Percentiles rank a stretch among this genome's conserved stretches.
These are phyloP conservation scores for Hydrangea macrophylla DNA, from an alignment of 148 eudicot species.

Conservation along the genomic window DNA sequence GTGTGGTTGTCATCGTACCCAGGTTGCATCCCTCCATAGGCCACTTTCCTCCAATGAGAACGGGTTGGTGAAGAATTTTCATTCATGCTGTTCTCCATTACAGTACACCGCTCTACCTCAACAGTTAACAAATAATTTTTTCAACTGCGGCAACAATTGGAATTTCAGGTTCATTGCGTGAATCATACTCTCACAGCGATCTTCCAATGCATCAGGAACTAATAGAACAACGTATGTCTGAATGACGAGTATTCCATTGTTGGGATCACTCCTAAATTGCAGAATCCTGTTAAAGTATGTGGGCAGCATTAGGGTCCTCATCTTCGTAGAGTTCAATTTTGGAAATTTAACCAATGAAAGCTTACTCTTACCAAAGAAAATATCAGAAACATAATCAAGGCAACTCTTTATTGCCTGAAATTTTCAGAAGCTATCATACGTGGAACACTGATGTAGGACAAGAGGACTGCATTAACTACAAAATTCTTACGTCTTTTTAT, in stretches of 20 bases:
- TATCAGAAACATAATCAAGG: not conserved
- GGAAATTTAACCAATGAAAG: not conserved
- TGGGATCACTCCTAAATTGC: not conserved
- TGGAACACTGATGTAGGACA: no score
- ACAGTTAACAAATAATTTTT: not conserved
- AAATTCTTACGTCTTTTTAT: no score
- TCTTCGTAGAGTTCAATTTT: not conserved
- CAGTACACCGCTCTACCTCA: not conserved
- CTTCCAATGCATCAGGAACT: not conserved
- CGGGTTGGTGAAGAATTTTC: conserved; percentile 20
- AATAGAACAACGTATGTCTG: not conserved
- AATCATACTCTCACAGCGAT: not conserved
- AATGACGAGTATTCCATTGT: not conserved
- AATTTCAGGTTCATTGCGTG: not conserved
- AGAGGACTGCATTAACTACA: no score
- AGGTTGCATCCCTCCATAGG: conserved; percentile 96
- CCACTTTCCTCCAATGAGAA: conserved; percentile 87
- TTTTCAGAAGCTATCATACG: not conserved
- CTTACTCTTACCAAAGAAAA: not conserved
- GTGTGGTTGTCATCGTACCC: conserved; percentile 92
- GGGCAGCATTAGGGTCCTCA: not conserved
- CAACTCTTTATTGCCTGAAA: not conserved
- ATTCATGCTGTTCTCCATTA: conserved; percentile 27
- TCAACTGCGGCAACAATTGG: not conserved
- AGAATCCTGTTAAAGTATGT: conserved; percentile 2